Evolutionary conservation across 2,329 filamentous ascomycete species (phyloP).

Genomic region (Didymella pinodella): DNA sequence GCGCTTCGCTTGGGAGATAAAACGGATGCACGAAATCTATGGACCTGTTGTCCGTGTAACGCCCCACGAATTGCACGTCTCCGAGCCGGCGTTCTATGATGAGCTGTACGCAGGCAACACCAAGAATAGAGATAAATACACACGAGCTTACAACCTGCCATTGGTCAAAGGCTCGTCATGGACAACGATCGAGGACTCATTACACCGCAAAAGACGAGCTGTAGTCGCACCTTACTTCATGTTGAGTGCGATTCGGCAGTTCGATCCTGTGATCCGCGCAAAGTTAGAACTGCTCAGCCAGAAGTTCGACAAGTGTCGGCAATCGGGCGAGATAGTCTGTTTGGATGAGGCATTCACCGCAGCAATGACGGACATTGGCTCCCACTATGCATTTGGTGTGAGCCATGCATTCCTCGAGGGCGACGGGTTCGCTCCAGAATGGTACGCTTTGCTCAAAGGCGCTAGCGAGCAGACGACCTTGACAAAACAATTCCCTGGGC

Average conservation of each 20-base stretch:
- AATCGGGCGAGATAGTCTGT: not conserved
- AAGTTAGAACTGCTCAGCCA: not conserved
- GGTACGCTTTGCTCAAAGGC: not conserved
- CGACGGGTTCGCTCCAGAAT: not conserved
- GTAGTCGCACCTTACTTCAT: slow-evolving; percentile 3
- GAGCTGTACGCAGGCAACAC: slow-evolving; percentile 26
- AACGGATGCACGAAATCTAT: slow-evolving; percentile 34
- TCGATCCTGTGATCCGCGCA: slow-evolving; percentile 3
- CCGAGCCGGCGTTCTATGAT: slow-evolving; percentile 34
- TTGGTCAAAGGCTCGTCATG: not conserved
- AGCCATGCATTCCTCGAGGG: not conserved
- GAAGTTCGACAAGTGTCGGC: not conserved
- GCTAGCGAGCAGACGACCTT: not conserved
- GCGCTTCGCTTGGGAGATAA: slow-evolving; percentile 29
- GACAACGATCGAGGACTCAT: slow-evolving; percentile 1
- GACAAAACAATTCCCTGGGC: not conserved
- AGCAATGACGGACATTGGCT: slow-evolving; percentile 1
- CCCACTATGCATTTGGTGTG: slow-evolving; percentile 3
- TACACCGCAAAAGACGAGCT: not conserved
- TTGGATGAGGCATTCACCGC: slow-evolving; percentile 5
- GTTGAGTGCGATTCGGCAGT: not conserved
- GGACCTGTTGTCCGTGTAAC: slow-evolving; percentile 39
- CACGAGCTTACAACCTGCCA: slow-evolving; percentile 17
- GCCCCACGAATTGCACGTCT: slow-evolving; percentile 32
- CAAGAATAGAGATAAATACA: slow-evolving; percentile 20